These are phyloP conservation scores for Bipolaris victoriae DNA, from an alignment of 2,329 filamentous ascomycete species.

Conservation along the genomic window DNA sequence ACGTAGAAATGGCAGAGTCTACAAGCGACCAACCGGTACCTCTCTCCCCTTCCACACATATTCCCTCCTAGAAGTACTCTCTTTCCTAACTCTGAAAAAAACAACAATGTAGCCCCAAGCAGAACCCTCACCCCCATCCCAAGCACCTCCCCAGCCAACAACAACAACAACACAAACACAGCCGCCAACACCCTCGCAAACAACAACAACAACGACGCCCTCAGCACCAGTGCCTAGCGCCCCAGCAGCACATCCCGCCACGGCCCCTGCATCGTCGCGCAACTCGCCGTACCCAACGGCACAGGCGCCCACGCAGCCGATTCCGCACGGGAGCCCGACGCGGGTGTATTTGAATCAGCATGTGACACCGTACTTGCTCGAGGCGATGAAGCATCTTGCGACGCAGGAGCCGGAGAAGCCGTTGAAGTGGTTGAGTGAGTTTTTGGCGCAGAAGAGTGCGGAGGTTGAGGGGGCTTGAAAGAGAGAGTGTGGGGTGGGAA, in stretches of 20 bases:
- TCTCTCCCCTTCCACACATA: not conserved
- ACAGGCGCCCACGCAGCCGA: constrained; percentile 45
- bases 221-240: constrained; percentile 5
- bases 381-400: constrained; percentile 60
- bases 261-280: constrained; percentile 35
- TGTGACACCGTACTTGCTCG: constrained; percentile 58
- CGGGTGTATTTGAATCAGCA: constrained; percentile 58
- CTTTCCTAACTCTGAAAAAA: not conserved
- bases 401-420: constrained; percentile 60
- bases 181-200: constrained; percentile 13
- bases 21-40: constrained; percentile 15
- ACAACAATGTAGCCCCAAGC: not conserved
- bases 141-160: not conserved
- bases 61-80: not conserved
- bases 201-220: not conserved
- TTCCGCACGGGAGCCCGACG: constrained; percentile 56
- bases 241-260: constrained; percentile 11
- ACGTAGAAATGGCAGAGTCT: constrained; percentile 43
- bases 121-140: not conserved
- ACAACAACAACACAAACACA: constrained; percentile 16
- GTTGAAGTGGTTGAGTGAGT: constrained; percentile 57
- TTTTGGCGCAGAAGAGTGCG: constrained; percentile 54
- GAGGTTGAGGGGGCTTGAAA: constrained; percentile 53
- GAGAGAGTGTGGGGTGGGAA: not conserved
- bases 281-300: constrained; percentile 45